Conservation (phyloP, 352 stramenopile species). For the Globisporangium acanthophoron region DNA sequence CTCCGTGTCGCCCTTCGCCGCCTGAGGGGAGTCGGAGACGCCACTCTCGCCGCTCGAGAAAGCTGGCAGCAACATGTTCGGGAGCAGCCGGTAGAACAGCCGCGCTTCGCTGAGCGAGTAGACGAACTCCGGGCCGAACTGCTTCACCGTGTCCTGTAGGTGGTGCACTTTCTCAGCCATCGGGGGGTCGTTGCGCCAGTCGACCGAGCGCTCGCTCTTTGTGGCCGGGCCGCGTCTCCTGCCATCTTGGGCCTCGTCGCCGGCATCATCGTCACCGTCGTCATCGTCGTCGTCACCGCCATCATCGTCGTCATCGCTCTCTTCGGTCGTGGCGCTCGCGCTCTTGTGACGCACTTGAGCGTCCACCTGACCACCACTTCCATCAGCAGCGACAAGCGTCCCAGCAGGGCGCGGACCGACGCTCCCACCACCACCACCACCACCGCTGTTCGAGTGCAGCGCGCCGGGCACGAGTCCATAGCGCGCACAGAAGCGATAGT, state of each 20-base stretch:
- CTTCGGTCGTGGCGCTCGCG: neutral
- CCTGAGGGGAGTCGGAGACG: neutral
- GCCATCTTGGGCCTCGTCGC: neutral
- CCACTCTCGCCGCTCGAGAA: neutral
- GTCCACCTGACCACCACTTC: neutral
- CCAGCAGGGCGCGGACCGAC: too few relatives aligned
- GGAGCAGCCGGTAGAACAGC: constrained; percentile 49
- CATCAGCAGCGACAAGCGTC: neutral
- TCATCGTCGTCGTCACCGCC: neutral
- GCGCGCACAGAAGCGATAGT: constrained; percentile 70
- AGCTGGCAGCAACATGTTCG: constrained; percentile 12
- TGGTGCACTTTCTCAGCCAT: constrained; percentile 7
- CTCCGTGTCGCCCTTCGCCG: constrained; percentile 22
- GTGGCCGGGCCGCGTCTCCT: neutral
- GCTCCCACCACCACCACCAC: neutral
- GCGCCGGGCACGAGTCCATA: constrained; percentile 44
- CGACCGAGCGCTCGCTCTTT: neutral
- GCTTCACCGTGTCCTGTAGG: constrained; percentile 17
- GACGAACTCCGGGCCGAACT: constrained; percentile 35
- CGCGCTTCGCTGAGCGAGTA: constrained; percentile 46
- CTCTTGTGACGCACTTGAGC: neutral
- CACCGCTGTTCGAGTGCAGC: constrained; percentile 12
- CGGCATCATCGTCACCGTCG: neutral
- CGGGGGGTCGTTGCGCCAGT: constrained; percentile 4
- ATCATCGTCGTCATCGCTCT: neutral